Base-by-base conservation (phyloP, 805 yeast species). In the Metschnikowia matae region DNA sequence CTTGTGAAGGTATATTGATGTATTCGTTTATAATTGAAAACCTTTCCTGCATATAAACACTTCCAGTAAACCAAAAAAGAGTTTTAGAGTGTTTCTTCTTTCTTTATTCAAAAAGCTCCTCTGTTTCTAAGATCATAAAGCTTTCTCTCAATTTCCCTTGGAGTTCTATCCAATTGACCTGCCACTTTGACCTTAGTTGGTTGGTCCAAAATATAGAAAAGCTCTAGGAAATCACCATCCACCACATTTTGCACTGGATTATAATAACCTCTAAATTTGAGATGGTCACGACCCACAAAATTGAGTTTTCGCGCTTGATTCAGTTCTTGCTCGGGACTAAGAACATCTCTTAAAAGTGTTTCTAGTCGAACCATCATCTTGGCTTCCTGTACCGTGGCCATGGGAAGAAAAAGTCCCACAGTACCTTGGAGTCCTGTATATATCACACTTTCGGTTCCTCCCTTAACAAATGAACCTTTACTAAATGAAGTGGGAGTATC, bases 171-270 rank as follows among this genome's bases (percentile, higher is more conserved):
- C 60, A 81, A 60, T 41, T 66, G 66, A 13, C 66, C 59, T 6
- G 75, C 74, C 29, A 79, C 67, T 17, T 61, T 64, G 18, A 70
- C 57, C 50, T 77, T 73, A 3, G 64, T 61, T 1, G 68, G 57
- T 1, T 65, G 62, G 13, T 61, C 59, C 18, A 80, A 62, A 8
- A 64, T 60, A 44, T 61, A 66, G 59, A 72, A 87, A 39, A 67
- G 63, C 59, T 89, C 97, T 44, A 92, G 72, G 14, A 88, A 70
- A 62, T 94, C 98, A 8, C 99, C 99, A 67, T 94, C 97, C 38
- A 94, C 76, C 2, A 87, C 83, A 45, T 81, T 78, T 54, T 83
- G 84, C 2, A 77, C 79, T 0, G 97, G 97, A n/a, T 81, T 82
- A 63, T 89, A 89, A 61, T 85, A 86, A 47, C 97, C 78, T 49